Evolutionary conservation across 1,284 basidiomycete species (phyloP), one percentile per base, ranked within the genome.

Genomic region (Cryptococcus sp.): DNA sequence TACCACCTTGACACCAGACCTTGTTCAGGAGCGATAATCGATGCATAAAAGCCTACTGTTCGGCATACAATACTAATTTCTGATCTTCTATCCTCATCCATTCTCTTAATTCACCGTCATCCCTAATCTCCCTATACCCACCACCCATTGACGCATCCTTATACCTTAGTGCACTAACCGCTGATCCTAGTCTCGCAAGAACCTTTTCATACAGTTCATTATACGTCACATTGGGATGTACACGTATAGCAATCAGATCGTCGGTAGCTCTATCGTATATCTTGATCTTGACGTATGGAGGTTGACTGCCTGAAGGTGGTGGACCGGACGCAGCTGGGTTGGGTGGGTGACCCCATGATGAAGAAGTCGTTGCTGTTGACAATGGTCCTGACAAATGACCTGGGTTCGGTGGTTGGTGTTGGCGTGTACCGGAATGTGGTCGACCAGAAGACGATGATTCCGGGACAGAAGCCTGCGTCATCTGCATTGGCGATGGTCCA

Each of bases 201-300:
- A 96, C 88, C 77, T 98, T 98, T 47, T 86, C 86, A 78, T 97
- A 83, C 55, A 99, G 79, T 66, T 94, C 88, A 13, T 76, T 78
- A 64, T 88, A 86, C 4, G 88, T 84, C 28, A 98, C 91, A 34
- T 81, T 83, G n/a, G 94, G 91, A 63, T 94, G 92, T 40, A 98
- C 93, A n/a, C 96, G 85, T 48, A 98, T 91, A 2, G 96, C 94
- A 56, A 98, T 91, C 48, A 98, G 79, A 70, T 98, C 94, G 70
- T 97, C 90, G 23, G 91, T 86, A 54, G 86, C 81, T 28, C 87
- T 81, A 73, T 96, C 87, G 68, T 94, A 96, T 50, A 99, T 91
- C 78, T 99, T 99, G 77, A 99, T 96, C 78, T 97, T 97, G 63
- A 97, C 82, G 75, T 92, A 94, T 34, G 88, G 84, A 63, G 87